A percentile compares a stretch with the other conserved stretches of the same genome.
Conservation (phyloP, 495 filamentous ascomycete genomes). For the Penicilliopsis zonata region DNA sequence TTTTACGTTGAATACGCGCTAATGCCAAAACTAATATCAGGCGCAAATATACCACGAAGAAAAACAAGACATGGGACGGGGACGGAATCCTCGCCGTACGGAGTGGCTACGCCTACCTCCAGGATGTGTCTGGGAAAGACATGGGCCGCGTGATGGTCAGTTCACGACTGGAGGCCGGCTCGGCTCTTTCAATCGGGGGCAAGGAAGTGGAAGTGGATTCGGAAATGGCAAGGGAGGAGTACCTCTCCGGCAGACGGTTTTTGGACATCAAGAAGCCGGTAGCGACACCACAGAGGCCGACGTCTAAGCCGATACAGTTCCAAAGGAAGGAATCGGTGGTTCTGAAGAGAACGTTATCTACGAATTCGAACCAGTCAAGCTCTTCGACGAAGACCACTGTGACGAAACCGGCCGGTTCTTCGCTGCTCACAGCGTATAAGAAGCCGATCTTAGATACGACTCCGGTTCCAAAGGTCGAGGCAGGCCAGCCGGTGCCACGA, state of each 20-base stretch:
- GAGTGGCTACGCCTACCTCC: constrained; percentile 47
- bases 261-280: constrained; percentile 17
- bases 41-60: constrained; percentile 67
- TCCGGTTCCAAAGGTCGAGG: constrained; percentile 29
- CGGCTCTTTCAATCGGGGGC: constrained; percentile 50
- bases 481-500: constrained; percentile 41
- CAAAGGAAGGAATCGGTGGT: constrained; percentile 14
- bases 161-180: constrained; percentile 45
- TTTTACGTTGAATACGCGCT: constrained; percentile 1
- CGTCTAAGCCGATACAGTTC: not conserved
- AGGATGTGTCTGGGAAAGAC: constrained; percentile 54
- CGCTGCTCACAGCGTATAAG: constrained; percentile 38
- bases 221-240: constrained; percentile 50
- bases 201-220: constrained; percentile 68
- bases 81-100: constrained; percentile 55
- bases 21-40: constrained; percentile 19
- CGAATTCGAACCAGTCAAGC: constrained; percentile 3
- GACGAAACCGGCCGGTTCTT: constrained; percentile 12
- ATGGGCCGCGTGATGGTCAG: constrained; percentile 49
- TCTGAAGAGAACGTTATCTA: constrained; percentile 5
- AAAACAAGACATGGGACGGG: constrained; percentile 84
- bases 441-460: constrained; percentile 47
- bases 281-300: not conserved
- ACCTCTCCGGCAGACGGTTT: constrained; percentile 44
- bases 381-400: constrained; percentile 8